These are phyloP conservation scores for Sherardia arvensis DNA, from an alignment of 257 asterid genomes.

Conservation along the genomic window DNA sequence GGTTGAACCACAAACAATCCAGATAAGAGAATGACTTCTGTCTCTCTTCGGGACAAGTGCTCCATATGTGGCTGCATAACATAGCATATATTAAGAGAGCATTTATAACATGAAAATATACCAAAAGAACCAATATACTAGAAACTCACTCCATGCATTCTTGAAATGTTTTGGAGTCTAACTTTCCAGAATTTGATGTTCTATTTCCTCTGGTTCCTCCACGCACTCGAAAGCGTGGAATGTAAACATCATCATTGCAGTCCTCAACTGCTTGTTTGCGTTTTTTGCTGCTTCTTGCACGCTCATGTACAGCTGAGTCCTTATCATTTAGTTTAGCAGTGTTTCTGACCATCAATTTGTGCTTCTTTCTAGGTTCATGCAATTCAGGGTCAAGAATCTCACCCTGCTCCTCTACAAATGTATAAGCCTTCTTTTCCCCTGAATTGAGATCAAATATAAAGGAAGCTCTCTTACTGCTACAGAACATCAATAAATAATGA, in stretches of 20 bases:
- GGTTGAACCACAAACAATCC: slow-evolving; percentile 1
- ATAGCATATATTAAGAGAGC: neutral
- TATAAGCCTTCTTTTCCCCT: neutral
- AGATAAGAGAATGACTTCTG: slow-evolving; percentile 21
- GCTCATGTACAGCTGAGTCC: neutral
- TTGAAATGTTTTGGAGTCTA: slow-evolving; percentile 35
- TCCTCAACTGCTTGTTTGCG: neutral
- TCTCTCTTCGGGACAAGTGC: slow-evolving; percentile 34
- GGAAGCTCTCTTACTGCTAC: neutral
- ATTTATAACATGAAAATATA: neutral
- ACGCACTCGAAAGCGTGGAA: slow-evolving; percentile 18
- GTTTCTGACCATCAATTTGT: neutral
- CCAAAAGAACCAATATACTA: neutral
- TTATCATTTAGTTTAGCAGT: neutral
- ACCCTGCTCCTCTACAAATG: neutral
- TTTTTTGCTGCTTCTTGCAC: neutral
- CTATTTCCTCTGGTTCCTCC: slow-evolving; percentile 35
- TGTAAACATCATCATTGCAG: neutral
- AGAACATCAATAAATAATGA: neutral
- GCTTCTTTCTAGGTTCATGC: neutral
- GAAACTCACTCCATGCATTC: slow-evolving; percentile 35
- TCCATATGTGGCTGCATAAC: slow-evolving; percentile 46
- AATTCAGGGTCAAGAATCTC: neutral
- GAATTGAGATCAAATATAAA: neutral
- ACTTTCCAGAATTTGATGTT: slow-evolving; percentile 19